Base-by-base conservation (phyloP, 1,284 basidiomycete genomes). In the Irpex sp. region DNA sequence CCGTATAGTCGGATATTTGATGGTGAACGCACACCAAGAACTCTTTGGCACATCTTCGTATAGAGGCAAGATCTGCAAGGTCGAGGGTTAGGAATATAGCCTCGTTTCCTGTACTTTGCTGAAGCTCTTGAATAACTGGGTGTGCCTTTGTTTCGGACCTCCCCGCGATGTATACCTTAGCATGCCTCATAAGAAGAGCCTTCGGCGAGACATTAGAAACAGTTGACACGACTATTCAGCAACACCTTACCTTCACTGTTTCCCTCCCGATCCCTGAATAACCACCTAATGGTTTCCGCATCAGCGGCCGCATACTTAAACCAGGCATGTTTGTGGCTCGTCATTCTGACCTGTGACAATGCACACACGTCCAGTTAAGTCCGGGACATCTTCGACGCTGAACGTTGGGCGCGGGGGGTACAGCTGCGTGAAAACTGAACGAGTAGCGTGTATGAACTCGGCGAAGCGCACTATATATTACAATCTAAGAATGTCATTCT, bases 151-250 rank as follows among this genome's bases (percentile, higher is more conserved):
- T 63, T 58, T 74, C 70, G 50, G 69, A 75, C 1, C 84, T 76
- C 3, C 78, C 73, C 0, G 78, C 81, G 63, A 87, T 73, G 67
- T 85, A 85, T 4, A 87, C 85, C 57, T 76, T 83, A 0, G 83
- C 82, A 54, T 80, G 78, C 47, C 76, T 74, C 13, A 76, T 66
- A 61, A 84, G 75, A 6, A 83, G 74, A 5, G 74, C 77, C 76
- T 78, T 50, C 4, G 13, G 6, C 9, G 9, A 8, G 9, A 19
- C 26, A 15, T 13, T 36, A 13, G 15, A 63, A 3, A 64, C 58
- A 33, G 31, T 33, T 7, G 31, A 33, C 31, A 33, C 31, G 31
- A 3, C 5, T 6, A 33, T 33, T 33, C 37, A 17, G 17, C n/a
- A 11, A 36, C 3, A 13, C 21, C 21, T 61, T 5, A 69, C 70